phyloP scores from a whole-genome alignment of 2,329 filamentous ascomycete genomes.

The Knufia petricola region DNA sequence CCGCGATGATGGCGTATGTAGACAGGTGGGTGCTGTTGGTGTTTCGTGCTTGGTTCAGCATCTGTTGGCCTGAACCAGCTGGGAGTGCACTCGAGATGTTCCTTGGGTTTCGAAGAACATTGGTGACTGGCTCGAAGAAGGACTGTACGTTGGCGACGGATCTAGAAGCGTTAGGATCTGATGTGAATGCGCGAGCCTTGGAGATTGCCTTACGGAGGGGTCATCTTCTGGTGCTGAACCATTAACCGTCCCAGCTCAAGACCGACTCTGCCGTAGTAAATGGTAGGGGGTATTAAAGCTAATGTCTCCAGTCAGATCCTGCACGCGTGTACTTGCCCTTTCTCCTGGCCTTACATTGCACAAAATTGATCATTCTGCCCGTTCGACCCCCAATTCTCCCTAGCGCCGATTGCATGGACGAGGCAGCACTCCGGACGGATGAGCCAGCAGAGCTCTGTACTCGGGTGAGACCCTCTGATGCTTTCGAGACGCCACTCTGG shows the following conservation, averaged over 20 bases:
- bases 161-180: conserved; percentile 22
- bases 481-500: conserved; percentile 47
- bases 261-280: conserved; percentile 88
- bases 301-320: conserved; percentile 15
- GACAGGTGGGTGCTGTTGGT: conserved; percentile 61
- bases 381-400: conserved; percentile 74
- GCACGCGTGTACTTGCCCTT: neutral
- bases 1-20: conserved; percentile 64
- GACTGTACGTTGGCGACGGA: conserved; percentile 68
- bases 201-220: conserved; percentile 73
- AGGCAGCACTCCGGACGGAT: conserved; percentile 63
- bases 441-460: conserved; percentile 73
- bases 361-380: conserved; percentile 64
- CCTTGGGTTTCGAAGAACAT: conserved; percentile 60
- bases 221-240: conserved; percentile 81
- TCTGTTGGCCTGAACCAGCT: conserved; percentile 34
- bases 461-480: conserved; percentile 70
- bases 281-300: conserved; percentile 76
- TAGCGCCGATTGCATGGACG: conserved; percentile 56
- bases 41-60: conserved; percentile 55
- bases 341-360: conserved; percentile 64
- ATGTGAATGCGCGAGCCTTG: no score
- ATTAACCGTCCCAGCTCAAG: conserved; percentile 82
- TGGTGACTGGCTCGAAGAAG: conserved; percentile 69
- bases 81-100: conserved; percentile 47